These are phyloP conservation scores for Beauveria varroae DNA, from an alignment of 2,329 filamentous ascomycete species.

Conservation along the genomic window DNA sequence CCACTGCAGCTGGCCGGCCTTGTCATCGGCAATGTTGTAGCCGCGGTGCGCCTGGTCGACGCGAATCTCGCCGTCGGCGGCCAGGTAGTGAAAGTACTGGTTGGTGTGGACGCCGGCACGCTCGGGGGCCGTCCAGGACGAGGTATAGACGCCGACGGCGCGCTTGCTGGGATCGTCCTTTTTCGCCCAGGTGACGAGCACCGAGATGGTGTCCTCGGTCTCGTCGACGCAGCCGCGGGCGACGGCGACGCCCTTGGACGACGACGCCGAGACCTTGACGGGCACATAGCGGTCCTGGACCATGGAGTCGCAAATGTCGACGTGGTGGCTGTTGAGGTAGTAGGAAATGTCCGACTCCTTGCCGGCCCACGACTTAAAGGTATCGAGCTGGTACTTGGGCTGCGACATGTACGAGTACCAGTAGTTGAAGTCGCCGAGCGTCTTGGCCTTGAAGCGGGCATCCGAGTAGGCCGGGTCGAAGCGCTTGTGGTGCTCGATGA, in stretches of 20 bases:
- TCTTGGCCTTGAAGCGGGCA: constrained; percentile 67
- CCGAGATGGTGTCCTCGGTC: constrained; percentile 89
- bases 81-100: constrained; percentile 96
- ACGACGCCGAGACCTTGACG: constrained; percentile 69
- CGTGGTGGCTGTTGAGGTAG: constrained; percentile 91
- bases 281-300: constrained; percentile 66
- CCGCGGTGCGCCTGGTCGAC: constrained; percentile 91
- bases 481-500: constrained; percentile 94
- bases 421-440: constrained; percentile 92
- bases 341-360: constrained; percentile 90
- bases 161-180: constrained; percentile 59
- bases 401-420: constrained; percentile 97
- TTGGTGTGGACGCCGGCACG: constrained; percentile 92
- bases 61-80: constrained; percentile 72
- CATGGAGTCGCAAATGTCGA: constrained; percentile 91
- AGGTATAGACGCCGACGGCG: constrained; percentile 85
- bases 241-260: constrained; percentile 70
- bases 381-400: constrained; percentile 84
- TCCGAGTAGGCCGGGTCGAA: constrained; percentile 91
- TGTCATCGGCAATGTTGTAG: constrained; percentile 89
- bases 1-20: constrained; percentile 64
- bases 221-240: constrained; percentile 68
- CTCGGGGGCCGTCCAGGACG: constrained; percentile 89
- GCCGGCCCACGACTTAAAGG: constrained; percentile 91
- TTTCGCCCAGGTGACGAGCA: constrained; percentile 83